A percentile compares a stretch with the other conserved stretches of the same genome.
These are phyloP conservation scores for Aspergillus sp. DNA, from an alignment of 2,329 filamentous ascomycete species.

Conservation along the genomic window DNA sequence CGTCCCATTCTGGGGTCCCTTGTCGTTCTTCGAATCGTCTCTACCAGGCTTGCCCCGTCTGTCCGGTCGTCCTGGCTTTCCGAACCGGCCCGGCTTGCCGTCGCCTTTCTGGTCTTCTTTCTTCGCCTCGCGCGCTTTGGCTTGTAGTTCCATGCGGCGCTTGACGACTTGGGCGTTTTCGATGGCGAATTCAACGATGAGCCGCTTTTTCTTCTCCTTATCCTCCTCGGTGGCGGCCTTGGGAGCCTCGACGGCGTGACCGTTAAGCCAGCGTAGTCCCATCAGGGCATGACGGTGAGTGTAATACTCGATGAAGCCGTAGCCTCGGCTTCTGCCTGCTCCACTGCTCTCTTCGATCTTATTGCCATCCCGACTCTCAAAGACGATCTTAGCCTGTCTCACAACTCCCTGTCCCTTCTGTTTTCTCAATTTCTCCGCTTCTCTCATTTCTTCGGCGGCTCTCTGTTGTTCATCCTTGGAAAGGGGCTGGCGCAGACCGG, in stretches of 20 bases:
- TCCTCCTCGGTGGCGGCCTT: constrained; percentile 31
- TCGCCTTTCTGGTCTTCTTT: constrained; percentile 15
- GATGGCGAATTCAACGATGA: constrained; percentile 96
- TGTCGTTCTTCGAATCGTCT: constrained; percentile 8
- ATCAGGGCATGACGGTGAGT: constrained; percentile 93
- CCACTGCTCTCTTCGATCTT: constrained; percentile 77
- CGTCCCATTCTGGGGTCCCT: constrained; percentile 20
- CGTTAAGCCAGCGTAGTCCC: constrained; percentile 92
- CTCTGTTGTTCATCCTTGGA: constrained; percentile 87
- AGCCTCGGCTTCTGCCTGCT: constrained; percentile 82
- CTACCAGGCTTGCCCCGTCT: background rate
- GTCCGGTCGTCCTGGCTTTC: constrained; percentile 4
- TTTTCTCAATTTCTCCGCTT: constrained; percentile 77
- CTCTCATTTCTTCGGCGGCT: constrained; percentile 75
- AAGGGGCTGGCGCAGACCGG: constrained; percentile 70
- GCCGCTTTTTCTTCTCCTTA: constrained; percentile 76
- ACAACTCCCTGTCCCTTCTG: constrained; percentile 83
- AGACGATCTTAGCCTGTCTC: constrained; percentile 90
- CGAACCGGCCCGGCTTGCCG: constrained; percentile 14
- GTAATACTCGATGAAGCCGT: constrained; percentile 96
- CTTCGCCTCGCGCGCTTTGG: constrained; percentile 23
- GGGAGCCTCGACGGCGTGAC: constrained; percentile 56
- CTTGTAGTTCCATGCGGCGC: constrained; percentile 55
- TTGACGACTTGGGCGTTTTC: constrained; percentile 96
- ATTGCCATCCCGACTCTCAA: constrained; percentile 79